Conservation (phyloP, 768 basidiomycete species). For the Boletus fagicola region DNA sequence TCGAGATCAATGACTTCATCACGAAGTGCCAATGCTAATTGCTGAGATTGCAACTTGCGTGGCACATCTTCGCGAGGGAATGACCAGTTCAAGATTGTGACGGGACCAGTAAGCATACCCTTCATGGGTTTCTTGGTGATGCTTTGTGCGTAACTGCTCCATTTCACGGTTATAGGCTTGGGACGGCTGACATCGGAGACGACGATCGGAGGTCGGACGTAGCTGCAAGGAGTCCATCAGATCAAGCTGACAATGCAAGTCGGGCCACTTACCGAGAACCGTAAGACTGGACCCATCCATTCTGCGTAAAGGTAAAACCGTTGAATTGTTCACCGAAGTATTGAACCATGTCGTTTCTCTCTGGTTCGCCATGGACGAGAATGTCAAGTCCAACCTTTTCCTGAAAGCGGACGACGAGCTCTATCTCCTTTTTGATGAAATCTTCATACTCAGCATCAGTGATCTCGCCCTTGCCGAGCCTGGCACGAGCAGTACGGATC, state of each 20-base stretch:
- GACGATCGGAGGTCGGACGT: conserved; percentile 97
- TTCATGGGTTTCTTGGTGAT: conserved; percentile 94
- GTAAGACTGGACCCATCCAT: conserved; percentile 99
- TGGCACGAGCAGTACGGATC: conserved; percentile 95
- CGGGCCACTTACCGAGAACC: conserved; percentile 76
- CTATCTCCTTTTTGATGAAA: conserved; percentile 98
- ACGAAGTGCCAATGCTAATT: conserved; percentile 95
- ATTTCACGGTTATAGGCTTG: conserved; percentile 90
- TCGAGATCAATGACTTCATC: conserved; percentile 98
- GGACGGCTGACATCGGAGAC: conserved; percentile 97
- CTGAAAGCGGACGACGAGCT: conserved; percentile 92
- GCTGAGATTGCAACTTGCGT: conserved; percentile 96
- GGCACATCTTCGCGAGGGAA: conserved; percentile 99
- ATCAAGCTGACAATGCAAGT: conserved; percentile 5
- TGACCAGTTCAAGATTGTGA: conserved; percentile 99
- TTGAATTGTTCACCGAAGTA: conserved; percentile 97
- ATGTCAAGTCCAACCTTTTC: conserved; percentile 95
- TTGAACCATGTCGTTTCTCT: conserved; percentile 99
- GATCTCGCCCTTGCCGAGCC: conserved; percentile 89
- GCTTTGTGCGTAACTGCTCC: conserved; percentile 96
- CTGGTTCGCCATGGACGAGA: conserved; percentile 97
- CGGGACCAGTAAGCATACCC: conserved; percentile 98
- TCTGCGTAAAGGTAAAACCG: conserved; percentile 98
- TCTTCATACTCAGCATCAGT: conserved; percentile 86
- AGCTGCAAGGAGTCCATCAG: conserved; percentile 43